phyloP scores from a whole-genome alignment of 2,329 filamentous ascomycete species.

The Aspergillus hortae region DNA sequence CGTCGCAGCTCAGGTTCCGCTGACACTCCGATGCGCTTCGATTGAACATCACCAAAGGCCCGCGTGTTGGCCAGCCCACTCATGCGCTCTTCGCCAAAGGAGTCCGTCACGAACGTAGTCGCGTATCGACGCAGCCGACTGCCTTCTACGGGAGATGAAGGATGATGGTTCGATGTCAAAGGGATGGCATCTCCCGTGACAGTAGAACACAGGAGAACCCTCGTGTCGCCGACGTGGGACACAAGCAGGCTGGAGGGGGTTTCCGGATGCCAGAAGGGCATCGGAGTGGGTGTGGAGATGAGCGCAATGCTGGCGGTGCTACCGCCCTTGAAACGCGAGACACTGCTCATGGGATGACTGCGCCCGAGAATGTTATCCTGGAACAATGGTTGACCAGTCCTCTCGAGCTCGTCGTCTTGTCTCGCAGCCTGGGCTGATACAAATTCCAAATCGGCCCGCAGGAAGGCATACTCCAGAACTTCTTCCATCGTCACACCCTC shows the following conservation, averaged over 20 bases:
- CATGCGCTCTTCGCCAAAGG: conserved; percentile 95
- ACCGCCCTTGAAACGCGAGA: conserved; percentile 81
- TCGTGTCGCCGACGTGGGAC: conserved; percentile 90
- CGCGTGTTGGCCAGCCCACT: conserved; percentile 89
- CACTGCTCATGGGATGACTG: conserved; percentile 64
- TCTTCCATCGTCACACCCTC: conserved; percentile 44
- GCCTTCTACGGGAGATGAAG: conserved; percentile 79
- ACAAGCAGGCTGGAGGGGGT: conserved; percentile 79
- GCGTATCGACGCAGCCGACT: conserved; percentile 81
- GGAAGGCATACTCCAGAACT: conserved; percentile 83
- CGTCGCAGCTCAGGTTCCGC: conserved; percentile 87
- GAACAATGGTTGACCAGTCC: conserved; percentile 75
- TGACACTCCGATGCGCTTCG: conserved; percentile 88
- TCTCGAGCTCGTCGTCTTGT: conserved; percentile 65
- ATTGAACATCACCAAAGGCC: conserved; percentile 86
- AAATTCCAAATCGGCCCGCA: conserved; percentile 92
- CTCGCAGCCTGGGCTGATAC: conserved; percentile 84
- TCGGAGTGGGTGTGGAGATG: conserved; percentile 86
- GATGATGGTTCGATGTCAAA: conserved; percentile 88
- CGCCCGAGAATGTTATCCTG: conserved; percentile 73
- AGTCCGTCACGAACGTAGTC: conserved; percentile 85
- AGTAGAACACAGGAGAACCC: conserved; percentile 85
- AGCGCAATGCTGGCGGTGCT: conserved; percentile 87
- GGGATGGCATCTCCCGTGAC: conserved; percentile 74
- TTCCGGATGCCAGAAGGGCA: conserved; percentile 91